Percentiles rank a stretch among this genome's conserved stretches.
Conservation (phyloP, 1,284 basidiomycete species). For the Ceratobasidium sp. region DNA sequence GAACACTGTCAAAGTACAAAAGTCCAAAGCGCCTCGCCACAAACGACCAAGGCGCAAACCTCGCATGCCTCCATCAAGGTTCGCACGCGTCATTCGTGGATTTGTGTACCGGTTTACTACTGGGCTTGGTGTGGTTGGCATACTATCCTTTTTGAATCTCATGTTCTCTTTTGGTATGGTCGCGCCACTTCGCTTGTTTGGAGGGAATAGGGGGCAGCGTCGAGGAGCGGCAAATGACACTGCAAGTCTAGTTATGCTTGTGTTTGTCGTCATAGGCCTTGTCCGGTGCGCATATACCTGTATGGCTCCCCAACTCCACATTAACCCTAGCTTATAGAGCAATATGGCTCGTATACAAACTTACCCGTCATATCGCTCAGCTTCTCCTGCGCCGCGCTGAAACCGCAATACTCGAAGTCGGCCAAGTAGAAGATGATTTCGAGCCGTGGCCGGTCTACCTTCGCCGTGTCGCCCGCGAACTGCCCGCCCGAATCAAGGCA, state of each 20-base stretch:
- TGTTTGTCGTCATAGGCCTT: slow-evolving; percentile 71
- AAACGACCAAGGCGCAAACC: slow-evolving; percentile 19
- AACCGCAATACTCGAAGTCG: slow-evolving; percentile 80
- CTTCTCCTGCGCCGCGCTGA: slow-evolving; percentile 75
- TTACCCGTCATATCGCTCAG: slow-evolving; percentile 69
- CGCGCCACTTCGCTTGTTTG: slow-evolving; percentile 54
- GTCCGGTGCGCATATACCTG: slow-evolving; percentile 62
- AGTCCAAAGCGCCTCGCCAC: slow-evolving; percentile 1
- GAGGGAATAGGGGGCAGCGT: slow-evolving; percentile 64
- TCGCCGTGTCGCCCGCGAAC: slow-evolving; percentile 21
- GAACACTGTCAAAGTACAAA: slow-evolving; percentile 36
- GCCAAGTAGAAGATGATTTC: slow-evolving; percentile 48
- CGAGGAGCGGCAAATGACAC: slow-evolving; percentile 62
- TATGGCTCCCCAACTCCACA: slow-evolving; percentile 4
- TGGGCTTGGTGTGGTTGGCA: slow-evolving; percentile 79
- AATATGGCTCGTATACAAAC: slow-evolving; percentile 71
- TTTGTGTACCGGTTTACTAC: slow-evolving; percentile 74
- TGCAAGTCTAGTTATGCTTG: slow-evolving; percentile 70
- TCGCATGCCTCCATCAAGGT: slow-evolving; percentile 23
- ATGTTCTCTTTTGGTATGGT: slow-evolving; percentile 46
- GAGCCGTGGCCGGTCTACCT: slow-evolving; percentile 37
- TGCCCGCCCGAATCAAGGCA: slow-evolving; percentile 2
- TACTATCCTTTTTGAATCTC: slow-evolving; percentile 74
- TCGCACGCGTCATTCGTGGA: slow-evolving; percentile 55
- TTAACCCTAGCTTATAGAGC: slow-evolving; percentile 61